Evolutionary conservation across 2,329 filamentous ascomycete genomes (phyloP).

Genomic region (Beauveria sp.): DNA sequence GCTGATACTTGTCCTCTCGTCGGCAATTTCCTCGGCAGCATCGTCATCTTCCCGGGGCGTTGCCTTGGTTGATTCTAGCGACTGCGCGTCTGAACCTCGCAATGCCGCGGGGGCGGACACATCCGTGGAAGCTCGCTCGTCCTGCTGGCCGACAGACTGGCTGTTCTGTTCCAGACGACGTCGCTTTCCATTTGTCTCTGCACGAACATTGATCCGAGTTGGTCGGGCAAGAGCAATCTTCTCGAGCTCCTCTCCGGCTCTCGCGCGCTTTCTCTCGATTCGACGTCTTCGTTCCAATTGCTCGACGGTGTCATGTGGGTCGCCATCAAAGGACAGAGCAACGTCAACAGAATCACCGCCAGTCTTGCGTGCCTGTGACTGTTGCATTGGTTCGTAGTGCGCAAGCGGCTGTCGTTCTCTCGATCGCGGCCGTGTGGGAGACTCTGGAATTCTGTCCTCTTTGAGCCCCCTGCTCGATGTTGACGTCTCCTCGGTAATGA

Average conservation of each 20-base stretch:
- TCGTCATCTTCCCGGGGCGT: constrained; percentile 22
- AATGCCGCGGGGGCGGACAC: constrained; percentile 11
- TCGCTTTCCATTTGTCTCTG: constrained; percentile 20
- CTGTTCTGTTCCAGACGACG: background rate
- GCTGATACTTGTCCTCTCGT: constrained; percentile 13
- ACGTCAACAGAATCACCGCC: constrained; percentile 19
- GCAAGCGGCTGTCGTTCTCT: constrained; percentile 26
- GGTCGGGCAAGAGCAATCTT: constrained; percentile 30
- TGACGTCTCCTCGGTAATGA: constrained; percentile 20
- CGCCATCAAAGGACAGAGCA: constrained; percentile 23
- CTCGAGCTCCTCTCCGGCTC: constrained; percentile 32
- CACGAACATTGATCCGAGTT: constrained; percentile 15
- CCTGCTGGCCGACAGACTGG: background rate
- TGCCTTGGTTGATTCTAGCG: constrained; percentile 25
- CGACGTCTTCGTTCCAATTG: constrained; percentile 28
- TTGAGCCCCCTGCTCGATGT: constrained; percentile 18
- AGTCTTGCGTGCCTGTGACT: constrained; percentile 35
- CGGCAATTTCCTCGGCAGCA: background rate
- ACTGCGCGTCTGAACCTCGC: constrained; percentile 19
- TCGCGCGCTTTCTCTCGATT: constrained; percentile 30
- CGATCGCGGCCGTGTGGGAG: constrained; percentile 22
- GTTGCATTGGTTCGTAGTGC: constrained; percentile 38
- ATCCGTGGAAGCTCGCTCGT: background rate
- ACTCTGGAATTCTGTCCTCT: constrained; percentile 29
- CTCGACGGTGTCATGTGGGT: constrained; percentile 36